A percentile compares a stretch with the other conserved stretches of the same genome.
phyloP scores from a whole-genome alignment of 441 rosid species.

The Biscutella laevigata region DNA sequence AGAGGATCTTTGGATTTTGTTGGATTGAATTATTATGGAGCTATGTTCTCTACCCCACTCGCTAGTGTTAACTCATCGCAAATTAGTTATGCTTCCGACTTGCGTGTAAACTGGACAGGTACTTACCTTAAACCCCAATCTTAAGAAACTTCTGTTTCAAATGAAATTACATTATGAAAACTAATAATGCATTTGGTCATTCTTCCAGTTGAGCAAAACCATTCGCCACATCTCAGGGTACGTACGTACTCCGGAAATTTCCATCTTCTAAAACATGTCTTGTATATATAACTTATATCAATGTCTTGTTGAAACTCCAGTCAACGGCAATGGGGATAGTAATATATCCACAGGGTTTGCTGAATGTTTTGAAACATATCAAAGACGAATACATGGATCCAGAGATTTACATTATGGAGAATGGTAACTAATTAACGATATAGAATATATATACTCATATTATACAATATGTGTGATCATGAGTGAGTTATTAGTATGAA shows the following conservation, averaged over 20 bases:
- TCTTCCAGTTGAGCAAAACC: conserved; percentile 11
- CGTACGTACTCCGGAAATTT: conserved; percentile 6
- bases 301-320: conserved; percentile 15
- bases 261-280: too few species aligned
- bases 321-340: conserved; percentile 21
- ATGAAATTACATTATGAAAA: too few species aligned
- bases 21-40: conserved; percentile 27
- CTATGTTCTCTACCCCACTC: conserved; percentile 16
- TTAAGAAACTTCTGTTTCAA: too few species aligned
- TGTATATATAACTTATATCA: background rate
- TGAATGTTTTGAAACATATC: conserved; percentile 20
- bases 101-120: conserved; percentile 14
- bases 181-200: background rate
- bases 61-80: conserved; percentile 3
- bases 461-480: too few species aligned
- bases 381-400: conserved; percentile 25
- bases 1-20: conserved; percentile 21
- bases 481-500: too few species aligned
- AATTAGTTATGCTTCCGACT: background rate
- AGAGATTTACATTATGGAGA: conserved; percentile 31
- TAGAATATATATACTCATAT: background rate
- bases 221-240: conserved; percentile 28
- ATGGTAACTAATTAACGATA: conserved; percentile 16
- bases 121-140: too few species aligned
- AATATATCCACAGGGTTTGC: conserved; percentile 21